Base-by-base conservation (phyloP, 805 yeast genomes). In the Komagataella populi region DNA sequence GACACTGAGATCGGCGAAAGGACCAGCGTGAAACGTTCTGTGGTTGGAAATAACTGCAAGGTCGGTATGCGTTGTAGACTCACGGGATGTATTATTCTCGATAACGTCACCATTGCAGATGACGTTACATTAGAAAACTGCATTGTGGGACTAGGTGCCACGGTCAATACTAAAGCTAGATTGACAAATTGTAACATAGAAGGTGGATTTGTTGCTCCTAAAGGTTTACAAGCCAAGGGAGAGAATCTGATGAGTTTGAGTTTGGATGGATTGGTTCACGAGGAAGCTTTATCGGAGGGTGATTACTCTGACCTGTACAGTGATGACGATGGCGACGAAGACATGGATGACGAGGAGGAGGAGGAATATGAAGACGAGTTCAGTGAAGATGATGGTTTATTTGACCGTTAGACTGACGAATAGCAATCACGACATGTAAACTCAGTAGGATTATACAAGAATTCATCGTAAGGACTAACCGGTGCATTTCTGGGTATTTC, bases 41-140 rank as follows among this genome's bases (percentile, higher is more conserved):
- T 87, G 14, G 73, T 93, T 24, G 96, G 96, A 5, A 65, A 72
- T 8, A 74, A 77, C 58, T 87, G 96, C 67, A 69, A 57, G 16
- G 80, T 95, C 50, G 99, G 99, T 44, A 83, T 81, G 61, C 78
- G 88, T 54, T 91, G 96, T 65, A 81, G 93, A 57, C 75, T 93
- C 52, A 85, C 89, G 1, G 98, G 96, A 1, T 88, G 90, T 57
- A 80, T 93, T 12, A 61, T 93, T 4, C 70, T 88, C 49, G 84
- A 85, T 59, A 77, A 78, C 50, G 95, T 83, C 20, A 67, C 66
- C 0, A 69, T 93, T 44, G 95, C 80, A 48, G 96, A 91, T 64
- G 96, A 87, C 57, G 83, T 65, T 12, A 77, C 70, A 50, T 64
- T 84, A 54, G 99, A 93, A 64, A 93, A 91, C 68, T 87, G 95